These are phyloP conservation scores for Elsinoe fawcettii DNA, from an alignment of 2,329 filamentous ascomycete genomes.

Conservation along the genomic window DNA sequence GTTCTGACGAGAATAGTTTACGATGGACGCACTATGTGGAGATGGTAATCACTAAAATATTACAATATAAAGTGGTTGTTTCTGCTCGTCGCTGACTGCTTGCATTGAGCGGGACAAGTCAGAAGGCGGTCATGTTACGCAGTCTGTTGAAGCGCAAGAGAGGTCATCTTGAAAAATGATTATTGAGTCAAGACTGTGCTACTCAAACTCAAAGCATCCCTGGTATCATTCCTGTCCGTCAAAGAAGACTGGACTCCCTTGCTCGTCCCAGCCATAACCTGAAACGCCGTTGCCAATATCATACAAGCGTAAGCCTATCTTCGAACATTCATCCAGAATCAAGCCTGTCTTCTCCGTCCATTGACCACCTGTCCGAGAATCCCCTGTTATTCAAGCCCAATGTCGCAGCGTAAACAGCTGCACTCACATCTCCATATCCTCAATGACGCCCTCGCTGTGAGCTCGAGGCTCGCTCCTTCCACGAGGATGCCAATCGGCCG, in stretches of 20 bases:
- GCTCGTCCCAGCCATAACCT: neutral
- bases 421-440: slow-evolving; percentile 20
- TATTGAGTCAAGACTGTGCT: slow-evolving; percentile 8
- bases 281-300: neutral
- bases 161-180: neutral
- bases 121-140: too few species aligned
- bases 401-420: neutral
- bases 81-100: too few species aligned
- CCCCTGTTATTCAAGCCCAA: neutral
- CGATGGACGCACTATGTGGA: too few species aligned
- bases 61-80: too few species aligned
- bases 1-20: too few species aligned
- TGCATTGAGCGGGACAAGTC: too few species aligned
- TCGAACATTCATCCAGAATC: slow-evolving; percentile 10
- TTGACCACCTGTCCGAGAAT: neutral
- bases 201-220: slow-evolving; percentile 4
- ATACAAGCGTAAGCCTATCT: slow-evolving; percentile 8
- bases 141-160: too few species aligned
- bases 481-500: slow-evolving; percentile 17
- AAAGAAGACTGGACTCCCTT: neutral
- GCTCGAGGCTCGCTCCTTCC: slow-evolving; percentile 16
- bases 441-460: slow-evolving; percentile 19
- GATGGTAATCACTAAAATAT: too few species aligned
- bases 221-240: slow-evolving; percentile 4
- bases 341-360: slow-evolving; percentile 2